Evolutionary conservation across 2,329 filamentous ascomycete genomes (phyloP).

Genomic region (Tolypocladium ophioglossoides): DNA sequence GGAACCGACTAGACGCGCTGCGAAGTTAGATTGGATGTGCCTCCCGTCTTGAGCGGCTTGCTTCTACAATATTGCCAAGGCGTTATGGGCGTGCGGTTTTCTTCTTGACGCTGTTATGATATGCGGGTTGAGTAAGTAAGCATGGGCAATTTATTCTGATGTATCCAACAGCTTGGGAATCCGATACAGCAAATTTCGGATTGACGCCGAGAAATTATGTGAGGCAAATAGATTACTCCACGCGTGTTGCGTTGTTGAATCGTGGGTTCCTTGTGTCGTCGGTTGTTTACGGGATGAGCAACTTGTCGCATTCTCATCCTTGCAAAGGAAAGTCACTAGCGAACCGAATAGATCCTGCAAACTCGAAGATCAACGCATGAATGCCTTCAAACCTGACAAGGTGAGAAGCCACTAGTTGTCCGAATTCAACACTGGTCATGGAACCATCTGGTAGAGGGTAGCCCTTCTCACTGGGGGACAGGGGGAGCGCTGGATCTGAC

Average conservation of each 20-base stretch:
- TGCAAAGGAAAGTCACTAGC: neutral
- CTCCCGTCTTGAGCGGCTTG: neutral
- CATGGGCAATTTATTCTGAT: neutral
- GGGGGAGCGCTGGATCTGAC: too few relatives aligned
- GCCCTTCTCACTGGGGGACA: too few relatives aligned
- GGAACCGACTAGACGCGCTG: slow-evolving; percentile 78
- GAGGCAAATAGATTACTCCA: neutral
- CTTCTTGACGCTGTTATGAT: neutral
- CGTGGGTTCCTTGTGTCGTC: neutral
- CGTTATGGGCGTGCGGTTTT: neutral
- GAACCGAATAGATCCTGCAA: too few relatives aligned
- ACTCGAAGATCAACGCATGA: too few relatives aligned
- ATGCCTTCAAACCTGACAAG: too few relatives aligned
- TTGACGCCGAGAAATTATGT: neutral
- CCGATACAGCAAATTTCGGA: neutral
- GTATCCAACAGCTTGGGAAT: neutral
- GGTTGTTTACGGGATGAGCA: too few relatives aligned
- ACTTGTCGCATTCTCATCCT: too few relatives aligned
- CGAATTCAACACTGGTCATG: too few relatives aligned
- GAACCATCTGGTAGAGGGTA: too few relatives aligned
- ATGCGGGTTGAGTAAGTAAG: neutral
- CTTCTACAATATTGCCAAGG: neutral
- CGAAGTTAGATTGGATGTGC: slow-evolving; percentile 54
- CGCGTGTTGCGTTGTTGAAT: neutral
- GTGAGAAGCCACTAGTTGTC: too few relatives aligned